A percentile compares a stretch with the other conserved stretches of the same genome.
These are phyloP conservation scores for Tephrocybe sp. DNA, from an alignment of 768 basidiomycete species.

Conservation along the genomic window DNA sequence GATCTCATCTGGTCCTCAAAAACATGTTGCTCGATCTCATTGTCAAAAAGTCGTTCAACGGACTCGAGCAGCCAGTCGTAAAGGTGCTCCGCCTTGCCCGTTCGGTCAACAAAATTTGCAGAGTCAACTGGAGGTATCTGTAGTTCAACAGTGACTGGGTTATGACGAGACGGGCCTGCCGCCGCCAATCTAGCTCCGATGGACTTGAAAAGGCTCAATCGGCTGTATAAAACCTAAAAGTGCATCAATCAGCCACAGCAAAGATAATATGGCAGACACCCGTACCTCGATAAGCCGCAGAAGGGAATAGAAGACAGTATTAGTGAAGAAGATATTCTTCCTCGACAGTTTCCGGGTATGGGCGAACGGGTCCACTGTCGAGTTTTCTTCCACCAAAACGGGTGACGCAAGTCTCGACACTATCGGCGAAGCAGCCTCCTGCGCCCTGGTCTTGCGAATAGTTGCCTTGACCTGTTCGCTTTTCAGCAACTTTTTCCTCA, in stretches of 20 bases:
- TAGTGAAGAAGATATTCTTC: conserved; percentile 79
- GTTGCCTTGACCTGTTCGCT: conserved; percentile 79
- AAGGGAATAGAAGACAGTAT: conserved; percentile 85
- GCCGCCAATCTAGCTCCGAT: conserved; percentile 50
- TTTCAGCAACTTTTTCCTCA: conserved; percentile 80
- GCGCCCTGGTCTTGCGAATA: conserved; percentile 55
- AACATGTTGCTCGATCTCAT: conserved; percentile 79
- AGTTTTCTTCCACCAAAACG: conserved; percentile 45
- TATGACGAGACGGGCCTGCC: conserved; percentile 22
- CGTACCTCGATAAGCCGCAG: conserved; percentile 85
- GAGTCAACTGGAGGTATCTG: conserved; percentile 28
- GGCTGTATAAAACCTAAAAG: conserved; percentile 74
- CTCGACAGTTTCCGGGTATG: conserved; percentile 31
- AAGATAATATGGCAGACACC: conserved; percentile 5
- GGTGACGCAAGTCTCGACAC: conserved; percentile 68
- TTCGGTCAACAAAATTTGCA: conserved; percentile 30
- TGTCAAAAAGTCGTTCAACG: conserved; percentile 90
- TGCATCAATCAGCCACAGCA: conserved; percentile 3
- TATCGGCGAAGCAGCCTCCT: conserved; percentile 47
- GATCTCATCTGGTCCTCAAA: conserved; percentile 92
- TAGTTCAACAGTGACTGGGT: conserved; percentile 23
- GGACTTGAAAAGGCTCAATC: conserved; percentile 79
- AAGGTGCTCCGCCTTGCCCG: conserved; percentile 59
- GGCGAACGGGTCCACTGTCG: conserved; percentile 26
- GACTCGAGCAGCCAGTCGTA: conserved; percentile 85